Percentiles rank a stretch among this genome's conserved stretches.
Evolutionary conservation across 306 rosid genomes (phyloP).

Genomic region (Cucurbita ficifolia): DNA sequence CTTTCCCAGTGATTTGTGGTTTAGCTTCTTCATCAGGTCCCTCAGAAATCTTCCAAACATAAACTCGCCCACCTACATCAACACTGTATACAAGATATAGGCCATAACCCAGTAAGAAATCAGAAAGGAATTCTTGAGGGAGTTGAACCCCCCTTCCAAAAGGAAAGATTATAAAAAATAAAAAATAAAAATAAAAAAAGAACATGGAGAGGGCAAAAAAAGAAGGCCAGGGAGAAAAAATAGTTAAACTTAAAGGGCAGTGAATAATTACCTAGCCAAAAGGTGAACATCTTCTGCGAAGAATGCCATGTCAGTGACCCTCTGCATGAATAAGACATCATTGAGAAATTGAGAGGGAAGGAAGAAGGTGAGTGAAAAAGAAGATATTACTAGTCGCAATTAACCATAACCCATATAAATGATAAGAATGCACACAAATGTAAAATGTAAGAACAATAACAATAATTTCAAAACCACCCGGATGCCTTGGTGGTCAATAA

Average conservation of each 20-base stretch:
- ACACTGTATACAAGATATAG: slow-evolving; percentile 47
- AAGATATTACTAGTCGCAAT: background rate
- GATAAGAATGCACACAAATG: background rate
- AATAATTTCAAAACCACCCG: background rate
- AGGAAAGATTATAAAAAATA: background rate
- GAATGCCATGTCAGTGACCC: slow-evolving; percentile 98
- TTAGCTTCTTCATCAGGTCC: slow-evolving; percentile 92
- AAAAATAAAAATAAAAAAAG: background rate
- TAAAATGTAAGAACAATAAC: background rate
- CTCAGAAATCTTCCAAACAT: slow-evolving; percentile 87
- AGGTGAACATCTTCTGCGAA: slow-evolving; percentile 99
- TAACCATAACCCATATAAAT: background rate
- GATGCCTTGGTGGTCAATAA: background rate
- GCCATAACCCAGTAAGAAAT: slow-evolving; percentile 8
- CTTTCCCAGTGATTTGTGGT: slow-evolving; percentile 69
- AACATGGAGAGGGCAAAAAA: background rate
- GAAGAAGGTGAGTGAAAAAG: background rate
- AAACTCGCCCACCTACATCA: slow-evolving; percentile 79
- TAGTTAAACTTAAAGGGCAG: slow-evolving; percentile 1
- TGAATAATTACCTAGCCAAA: slow-evolving; percentile 64
- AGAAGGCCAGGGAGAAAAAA: background rate
- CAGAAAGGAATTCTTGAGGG: background rate
- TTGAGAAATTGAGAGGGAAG: background rate
- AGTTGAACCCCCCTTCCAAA: background rate
- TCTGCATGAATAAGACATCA: slow-evolving; percentile 34